Base-by-base conservation (phyloP, 495 filamentous ascomycete species). In the Aspergillus diversus region DNA sequence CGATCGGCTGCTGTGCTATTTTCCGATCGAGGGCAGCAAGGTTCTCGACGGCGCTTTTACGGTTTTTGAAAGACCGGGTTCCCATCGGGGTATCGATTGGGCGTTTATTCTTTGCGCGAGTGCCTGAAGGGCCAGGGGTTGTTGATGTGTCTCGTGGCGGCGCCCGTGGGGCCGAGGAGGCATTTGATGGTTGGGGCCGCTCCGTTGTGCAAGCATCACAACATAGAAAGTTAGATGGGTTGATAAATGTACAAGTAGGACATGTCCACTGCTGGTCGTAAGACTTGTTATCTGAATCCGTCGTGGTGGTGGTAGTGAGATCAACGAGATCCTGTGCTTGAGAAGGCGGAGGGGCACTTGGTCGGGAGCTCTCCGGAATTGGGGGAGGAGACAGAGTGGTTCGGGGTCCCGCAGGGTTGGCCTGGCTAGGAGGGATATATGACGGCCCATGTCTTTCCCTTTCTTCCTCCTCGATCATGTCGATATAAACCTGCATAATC, bases 401-500 rank as follows among this genome's bases (percentile, higher is more conserved):
- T 43, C 68, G 75, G 63, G 81, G 84, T 4, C 87, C 87, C 5
- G 83, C 78, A 11, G 87, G 88, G 68, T 89, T 85, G 59, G 82
- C 73, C 53, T 80, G 80, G 60, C 84, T 89, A 0, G 88, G 85
- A 1, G 84, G 84, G 5, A 91, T 77, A 66, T 92, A 92, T 0
- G 78, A 80, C 21, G 80, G 74, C 5, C 89, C 89, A 61, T 90
- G 86, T 69, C 86, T 89, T 70, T 84, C 85, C 57, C 89, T 84
- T 66, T 97, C 94, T 66, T 93, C 90, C 65, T 93, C 84, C 67
- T 93, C 89, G 33, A 96, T 89, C 9, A 98, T 76, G 57, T 98
- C 94, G 76, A 90, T 92, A 32, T 94, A 84, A 0, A 92, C 94
- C 65, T 92, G 86, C 60, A 92, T 83, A 65, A 97, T 97, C n/a